Evolutionary conservation across 2,329 filamentous ascomycete species (phyloP), one percentile per base, ranked within the genome.

Genomic region (Xylaria sp.): DNA sequence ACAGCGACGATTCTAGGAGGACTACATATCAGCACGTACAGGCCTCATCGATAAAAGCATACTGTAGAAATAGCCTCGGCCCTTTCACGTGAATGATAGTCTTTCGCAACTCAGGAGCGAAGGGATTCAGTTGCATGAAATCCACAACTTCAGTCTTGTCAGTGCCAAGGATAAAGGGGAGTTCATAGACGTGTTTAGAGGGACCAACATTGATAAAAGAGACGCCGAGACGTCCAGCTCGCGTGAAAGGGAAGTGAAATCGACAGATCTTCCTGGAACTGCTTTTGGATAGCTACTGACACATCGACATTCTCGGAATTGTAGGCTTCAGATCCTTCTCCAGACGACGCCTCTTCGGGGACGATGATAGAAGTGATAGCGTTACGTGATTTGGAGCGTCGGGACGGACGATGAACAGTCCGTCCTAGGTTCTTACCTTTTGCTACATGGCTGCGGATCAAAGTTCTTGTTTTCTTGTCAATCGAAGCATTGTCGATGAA

Each of bases 1-100:
- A 3, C 2, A 54, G 51, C 20, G 31, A 23, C 9, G 31, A 7
- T 23, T 23, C 18, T 18, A n/a, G 12, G 12, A 10, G 9, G 23
- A 7, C 15, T 23, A 13, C 4, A 5, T 13, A 33, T 31, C 39
- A 20, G 8, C 20, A 71, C 75, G 62, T 65, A 79, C 78, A 79
- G 25, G 78, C 78, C 71, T 80, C 76, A 46, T 79, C 78, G 33
- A 71, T 25, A 41, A 78, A 76, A 41, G 76, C 72, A 64, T 74
- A 75, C 54, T 71, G 56, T 10, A 78, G 58, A 72, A 77, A 79
- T 10, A 75, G 70, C 13, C 55, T 56, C 9, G 69, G 59, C 4
- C 57, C 59, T n/a, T 52, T 51, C 25, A 49, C 54, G 5, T 60
- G 13, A 5, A 39, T 49, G 33, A 73, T 51, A 13, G 64, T 64